Conservation (phyloP, 2,329 filamentous ascomycete species). For the Sphaerulina vaccinii region DNA sequence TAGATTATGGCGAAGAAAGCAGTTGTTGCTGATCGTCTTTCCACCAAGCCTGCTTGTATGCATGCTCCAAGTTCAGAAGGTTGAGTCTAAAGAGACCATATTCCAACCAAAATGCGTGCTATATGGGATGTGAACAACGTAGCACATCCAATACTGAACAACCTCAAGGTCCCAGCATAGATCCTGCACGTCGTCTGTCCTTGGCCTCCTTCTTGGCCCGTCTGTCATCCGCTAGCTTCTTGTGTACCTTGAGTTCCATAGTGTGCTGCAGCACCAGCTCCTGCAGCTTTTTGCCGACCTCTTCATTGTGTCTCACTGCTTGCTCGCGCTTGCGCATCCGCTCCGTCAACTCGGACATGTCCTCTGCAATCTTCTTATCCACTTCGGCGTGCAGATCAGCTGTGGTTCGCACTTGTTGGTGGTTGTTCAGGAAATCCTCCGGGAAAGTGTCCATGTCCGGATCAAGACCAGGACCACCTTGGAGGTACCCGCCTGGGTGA, state of each 20-base stretch:
- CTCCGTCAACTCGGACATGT: conserved; percentile 34
- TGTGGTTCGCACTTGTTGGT: conserved; percentile 36
- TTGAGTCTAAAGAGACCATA: neutral
- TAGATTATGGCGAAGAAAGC: too few species aligned
- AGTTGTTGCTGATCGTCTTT: too few species aligned
- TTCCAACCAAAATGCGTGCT: neutral
- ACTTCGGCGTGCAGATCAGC: conserved; percentile 40
- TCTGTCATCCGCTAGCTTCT: conserved; percentile 43
- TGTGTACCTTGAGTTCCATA: conserved; percentile 47
- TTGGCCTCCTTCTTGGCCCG: conserved; percentile 38
- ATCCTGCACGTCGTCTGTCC: conserved; percentile 31
- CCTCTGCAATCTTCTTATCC: conserved; percentile 32
- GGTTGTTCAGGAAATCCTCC: conserved; percentile 41
- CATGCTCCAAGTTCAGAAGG: too few species aligned
- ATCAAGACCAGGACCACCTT: conserved; percentile 48
- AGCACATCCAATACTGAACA: too few species aligned
- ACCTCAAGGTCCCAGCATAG: neutral
- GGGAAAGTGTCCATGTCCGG: conserved; percentile 42
- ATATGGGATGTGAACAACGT: too few species aligned
- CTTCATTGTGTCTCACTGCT: conserved; percentile 43
- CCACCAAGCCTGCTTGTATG: too few species aligned
- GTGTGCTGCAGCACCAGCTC: conserved; percentile 45
- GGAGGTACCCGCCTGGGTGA: conserved; percentile 47
- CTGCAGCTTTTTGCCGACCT: conserved; percentile 45
- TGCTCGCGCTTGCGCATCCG: conserved; percentile 38